Base-by-base conservation (phyloP, 2,329 filamentous ascomycete genomes). In the Diaporthe citriasiana region DNA sequence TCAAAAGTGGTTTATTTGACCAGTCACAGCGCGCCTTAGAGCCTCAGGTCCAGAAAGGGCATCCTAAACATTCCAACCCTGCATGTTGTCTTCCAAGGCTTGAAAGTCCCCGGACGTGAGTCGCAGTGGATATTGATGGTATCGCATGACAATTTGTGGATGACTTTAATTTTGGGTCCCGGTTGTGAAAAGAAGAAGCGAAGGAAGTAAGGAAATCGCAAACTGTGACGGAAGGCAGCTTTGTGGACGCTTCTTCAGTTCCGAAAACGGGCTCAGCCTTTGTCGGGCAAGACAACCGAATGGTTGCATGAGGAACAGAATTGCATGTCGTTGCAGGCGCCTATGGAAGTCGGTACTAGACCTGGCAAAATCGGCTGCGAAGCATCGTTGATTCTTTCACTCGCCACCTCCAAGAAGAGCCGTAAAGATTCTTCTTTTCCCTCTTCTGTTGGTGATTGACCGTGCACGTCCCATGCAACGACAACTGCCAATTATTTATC, bases 191-290 rank as follows among this genome's bases (percentile, higher is more conserved):
- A 9, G 30, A 51, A 35, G 2, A 25, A 35, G 7, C 8, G 33
- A 17, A 38, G 10, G 9, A 6, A 50, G 19, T 45, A 1, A 33
- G 12, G 22, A 9, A 60, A 27, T 12, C 35, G 42, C 33, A 66
- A 7, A n/a, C 1, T 19, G n/a, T 17, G 30, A 51, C 45, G 12
- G 25, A 66, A 40, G 45, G 22, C 15, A 35, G 60, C 42, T 66
- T 66, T 25, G 27, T 66, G 27, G 22, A n/a, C 19, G 8, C 19
- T 47, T 13, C 19, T 50, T 7, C 27, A 51, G 19, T 51, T 66
- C 45, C 63, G 63, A 13, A 66, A 66, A 35, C 63, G 63, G 63
- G 30, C 33, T 17, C n/a, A 19, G 45, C 63, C 63, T 66, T 51
- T 66, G 45, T 51, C n/a, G 33, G 45, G 22, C n/a, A 25, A 51